Conservation (phyloP, 2,329 filamentous ascomycete species). For the Blastomyces parvus region DNA sequence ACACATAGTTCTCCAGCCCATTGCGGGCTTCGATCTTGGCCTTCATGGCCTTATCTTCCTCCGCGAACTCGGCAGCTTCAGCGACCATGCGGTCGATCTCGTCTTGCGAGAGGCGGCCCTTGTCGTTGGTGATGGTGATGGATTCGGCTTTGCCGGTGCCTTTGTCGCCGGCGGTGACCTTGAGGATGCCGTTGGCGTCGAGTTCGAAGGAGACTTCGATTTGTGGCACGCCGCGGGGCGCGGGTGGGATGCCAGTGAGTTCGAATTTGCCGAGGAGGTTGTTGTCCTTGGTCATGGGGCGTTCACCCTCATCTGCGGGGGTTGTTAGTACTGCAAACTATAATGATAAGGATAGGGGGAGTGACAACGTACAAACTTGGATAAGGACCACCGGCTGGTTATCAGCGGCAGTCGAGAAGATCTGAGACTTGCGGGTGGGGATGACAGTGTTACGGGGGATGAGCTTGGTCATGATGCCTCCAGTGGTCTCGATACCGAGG, state of each 20-base stretch:
- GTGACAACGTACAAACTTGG: constrained; percentile 57
- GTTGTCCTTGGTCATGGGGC: constrained; percentile 91
- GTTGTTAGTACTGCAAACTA: constrained; percentile 17
- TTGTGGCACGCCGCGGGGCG: constrained; percentile 91
- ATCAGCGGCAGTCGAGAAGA: constrained; percentile 93
- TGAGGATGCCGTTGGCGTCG: constrained; percentile 96
- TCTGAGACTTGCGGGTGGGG: constrained; percentile 92
- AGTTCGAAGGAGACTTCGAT: constrained; percentile 98
- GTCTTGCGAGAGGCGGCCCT: constrained; percentile 89
- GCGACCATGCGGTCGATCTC: constrained; percentile 99
- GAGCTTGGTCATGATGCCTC: constrained; percentile 94
- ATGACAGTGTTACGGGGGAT: constrained; percentile 92
- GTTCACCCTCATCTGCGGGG: constrained; percentile 63
- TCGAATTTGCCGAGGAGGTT: constrained; percentile 98
- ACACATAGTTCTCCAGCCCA: constrained; percentile 96
- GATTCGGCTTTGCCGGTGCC: constrained; percentile 94
- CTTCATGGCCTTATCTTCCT: constrained; percentile 97
- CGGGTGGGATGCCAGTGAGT: constrained; percentile 88
- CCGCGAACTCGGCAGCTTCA: constrained; percentile 96
- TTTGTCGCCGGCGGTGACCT: constrained; percentile 94
- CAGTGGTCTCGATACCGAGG: constrained; percentile 93
- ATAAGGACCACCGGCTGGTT: constrained; percentile 95
- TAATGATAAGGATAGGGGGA: background rate
- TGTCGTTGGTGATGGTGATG: constrained; percentile 99
- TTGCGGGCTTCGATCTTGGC: constrained; percentile 96